Percentiles rank a stretch among this genome's conserved stretches.
These are phyloP conservation scores for Cephaloascus albidus DNA, from an alignment of 805 yeast species.

Conservation along the genomic window DNA sequence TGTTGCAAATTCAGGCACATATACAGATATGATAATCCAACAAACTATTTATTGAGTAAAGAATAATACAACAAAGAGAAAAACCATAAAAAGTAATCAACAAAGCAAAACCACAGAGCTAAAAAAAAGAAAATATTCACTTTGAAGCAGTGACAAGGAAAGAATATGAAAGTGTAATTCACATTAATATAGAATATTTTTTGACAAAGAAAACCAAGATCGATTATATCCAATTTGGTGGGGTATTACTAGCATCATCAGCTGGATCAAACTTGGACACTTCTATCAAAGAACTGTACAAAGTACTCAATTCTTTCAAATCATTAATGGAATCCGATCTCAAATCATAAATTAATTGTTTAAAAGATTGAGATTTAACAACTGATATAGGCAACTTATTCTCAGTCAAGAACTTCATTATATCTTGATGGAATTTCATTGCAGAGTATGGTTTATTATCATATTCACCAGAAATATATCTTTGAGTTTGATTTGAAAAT, in stretches of 20 bases:
- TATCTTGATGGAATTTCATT: conserved; percentile 38
- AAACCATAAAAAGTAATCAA: too few species aligned
- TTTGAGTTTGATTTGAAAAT: neutral
- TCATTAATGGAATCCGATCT: conserved; percentile 38
- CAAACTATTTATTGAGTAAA: too few species aligned
- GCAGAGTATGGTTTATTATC: conserved; percentile 36
- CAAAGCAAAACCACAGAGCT: too few species aligned
- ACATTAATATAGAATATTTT: too few species aligned
- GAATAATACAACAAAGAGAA: too few species aligned
- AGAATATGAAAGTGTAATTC: too few species aligned
- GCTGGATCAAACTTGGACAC: conserved; percentile 19
- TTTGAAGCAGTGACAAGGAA: too few species aligned
- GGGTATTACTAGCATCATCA: neutral
- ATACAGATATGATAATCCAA: too few species aligned
- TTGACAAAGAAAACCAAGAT: too few species aligned
- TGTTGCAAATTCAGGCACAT: too few species aligned
- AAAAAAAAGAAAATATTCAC: too few species aligned
- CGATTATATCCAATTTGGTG: neutral
- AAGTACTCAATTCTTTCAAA: conserved; percentile 32
- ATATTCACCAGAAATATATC: conserved; percentile 4
- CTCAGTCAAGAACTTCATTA: conserved; percentile 41
- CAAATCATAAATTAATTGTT: conserved; percentile 40
- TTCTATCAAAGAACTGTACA: conserved; percentile 35
- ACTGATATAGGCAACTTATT: conserved; percentile 38
- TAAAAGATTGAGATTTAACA: conserved; percentile 39